Percentiles rank a stretch among this genome's conserved stretches.
These are phyloP conservation scores for Colletotrichum orbiculare DNA, from an alignment of 2,329 filamentous ascomycete species.

Conservation along the genomic window DNA sequence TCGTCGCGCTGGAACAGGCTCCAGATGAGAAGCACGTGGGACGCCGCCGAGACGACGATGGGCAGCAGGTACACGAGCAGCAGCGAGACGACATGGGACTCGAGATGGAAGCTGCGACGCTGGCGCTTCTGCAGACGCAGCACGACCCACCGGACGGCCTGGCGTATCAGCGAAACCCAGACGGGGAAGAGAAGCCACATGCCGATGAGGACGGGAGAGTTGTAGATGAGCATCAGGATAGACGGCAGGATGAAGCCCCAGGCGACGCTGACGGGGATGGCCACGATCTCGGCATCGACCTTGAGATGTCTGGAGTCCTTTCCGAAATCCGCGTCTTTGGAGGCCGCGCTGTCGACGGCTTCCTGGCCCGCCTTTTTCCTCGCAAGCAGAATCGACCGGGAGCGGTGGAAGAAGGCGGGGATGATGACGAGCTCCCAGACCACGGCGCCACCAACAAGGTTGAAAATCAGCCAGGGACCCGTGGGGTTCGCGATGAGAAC, in stretches of 20 bases:
- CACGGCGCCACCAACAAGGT: conserved; percentile 60
- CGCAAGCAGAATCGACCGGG: conserved; percentile 49
- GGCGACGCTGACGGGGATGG: conserved; percentile 62
- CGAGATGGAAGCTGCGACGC: conserved; percentile 53
- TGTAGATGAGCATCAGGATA: conserved; percentile 56
- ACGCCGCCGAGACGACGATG: conserved; percentile 53
- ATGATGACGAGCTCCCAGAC: conserved; percentile 64
- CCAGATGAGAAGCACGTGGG: conserved; percentile 57
- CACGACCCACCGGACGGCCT: conserved; percentile 45
- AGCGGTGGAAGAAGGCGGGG: conserved; percentile 59
- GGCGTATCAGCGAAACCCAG: conserved; percentile 58
- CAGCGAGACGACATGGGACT: conserved; percentile 52
- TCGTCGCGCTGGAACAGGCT: conserved; percentile 55
- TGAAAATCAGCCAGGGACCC: conserved; percentile 59
- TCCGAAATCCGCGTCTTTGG: conserved; percentile 44
- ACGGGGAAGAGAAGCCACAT: conserved; percentile 65
- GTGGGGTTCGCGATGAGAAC: conserved; percentile 52
- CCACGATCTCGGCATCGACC: conserved; percentile 64
- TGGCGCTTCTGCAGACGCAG: conserved; percentile 37
- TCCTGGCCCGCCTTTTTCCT: conserved; percentile 37
- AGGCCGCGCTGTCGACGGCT: conserved; percentile 38
- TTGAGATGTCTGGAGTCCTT: conserved; percentile 50
- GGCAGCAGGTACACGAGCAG: conserved; percentile 58
- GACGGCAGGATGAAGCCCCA: conserved; percentile 61
- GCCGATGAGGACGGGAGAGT: conserved; percentile 49